A percentile compares a stretch with the other conserved stretches of the same genome.
Evolutionary conservation across 768 basidiomycete genomes (phyloP).

Genomic region (Dioszegia hungarica): DNA sequence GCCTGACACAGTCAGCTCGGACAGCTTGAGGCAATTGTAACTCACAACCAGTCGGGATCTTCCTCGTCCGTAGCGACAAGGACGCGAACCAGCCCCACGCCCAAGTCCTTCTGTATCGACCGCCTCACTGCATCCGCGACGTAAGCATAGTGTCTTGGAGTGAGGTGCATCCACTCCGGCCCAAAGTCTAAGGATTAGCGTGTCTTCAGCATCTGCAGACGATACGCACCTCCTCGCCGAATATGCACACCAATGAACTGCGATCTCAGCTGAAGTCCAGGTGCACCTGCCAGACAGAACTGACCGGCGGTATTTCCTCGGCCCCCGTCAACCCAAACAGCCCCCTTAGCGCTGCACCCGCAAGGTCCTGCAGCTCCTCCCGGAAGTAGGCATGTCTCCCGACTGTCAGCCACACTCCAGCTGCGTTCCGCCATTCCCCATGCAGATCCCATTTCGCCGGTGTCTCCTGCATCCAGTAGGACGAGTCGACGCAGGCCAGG

Average conservation of each 20-base stretch:
- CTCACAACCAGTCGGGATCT: conserved; percentile 10
- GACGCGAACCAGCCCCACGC: not conserved
- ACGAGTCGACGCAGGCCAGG: not conserved
- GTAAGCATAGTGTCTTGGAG: conserved; percentile 1
- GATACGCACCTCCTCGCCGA: conserved; percentile 6
- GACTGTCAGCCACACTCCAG: not conserved
- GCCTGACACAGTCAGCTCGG: not conserved
- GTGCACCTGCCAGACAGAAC: not conserved
- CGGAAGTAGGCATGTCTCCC: conserved; percentile 2
- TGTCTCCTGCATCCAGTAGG: not conserved
- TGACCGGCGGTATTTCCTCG: not conserved
- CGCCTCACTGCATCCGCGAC: not conserved
- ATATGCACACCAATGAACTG: conserved; percentile 13
- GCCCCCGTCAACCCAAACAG: not conserved
- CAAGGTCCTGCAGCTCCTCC: conserved; percentile 6
- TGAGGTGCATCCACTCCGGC: not conserved
- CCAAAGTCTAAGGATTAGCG: not conserved
- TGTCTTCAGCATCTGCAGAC: not conserved
- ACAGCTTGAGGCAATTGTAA: not conserved
- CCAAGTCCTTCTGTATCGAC: not conserved
- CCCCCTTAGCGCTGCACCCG: not conserved
- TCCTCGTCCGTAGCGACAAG: conserved; percentile 10
- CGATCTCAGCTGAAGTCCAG: not conserved
- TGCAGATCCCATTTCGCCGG: not conserved
- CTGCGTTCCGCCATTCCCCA: not conserved